phyloP scores from a whole-genome alignment of 495 filamentous ascomycete genomes.

The Clohesyomyces aquaticus region DNA sequence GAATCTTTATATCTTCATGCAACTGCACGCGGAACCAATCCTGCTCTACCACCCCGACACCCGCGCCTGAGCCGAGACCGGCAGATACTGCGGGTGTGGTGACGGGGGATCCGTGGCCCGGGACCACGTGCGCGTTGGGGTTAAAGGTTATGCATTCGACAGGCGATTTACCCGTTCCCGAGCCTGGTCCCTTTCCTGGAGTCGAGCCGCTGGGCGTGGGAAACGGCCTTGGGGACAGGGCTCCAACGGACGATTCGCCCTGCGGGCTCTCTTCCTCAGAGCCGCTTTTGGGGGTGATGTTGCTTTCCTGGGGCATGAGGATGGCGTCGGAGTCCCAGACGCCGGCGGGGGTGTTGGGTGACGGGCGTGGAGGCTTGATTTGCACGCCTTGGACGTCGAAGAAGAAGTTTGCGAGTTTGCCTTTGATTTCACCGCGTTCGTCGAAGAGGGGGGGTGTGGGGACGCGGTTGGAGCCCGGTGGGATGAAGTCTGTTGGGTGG shows the following conservation, averaged over 20 bases:
- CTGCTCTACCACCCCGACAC: too few species aligned
- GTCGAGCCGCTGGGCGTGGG: too few species aligned
- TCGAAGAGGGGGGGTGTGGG: slow-evolving; percentile 27
- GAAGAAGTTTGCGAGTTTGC: slow-evolving; percentile 27
- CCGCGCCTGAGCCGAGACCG: too few species aligned
- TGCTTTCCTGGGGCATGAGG: slow-evolving; percentile 28
- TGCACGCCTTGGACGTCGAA: slow-evolving; percentile 19
- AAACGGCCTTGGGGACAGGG: too few species aligned
- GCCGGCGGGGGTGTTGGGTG: slow-evolving; percentile 5
- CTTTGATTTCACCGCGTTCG: slow-evolving; percentile 22
- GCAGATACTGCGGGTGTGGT: too few species aligned
- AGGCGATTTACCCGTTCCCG: not conserved
- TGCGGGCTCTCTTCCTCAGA: slow-evolving; percentile 13
- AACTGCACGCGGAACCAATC: not conserved
- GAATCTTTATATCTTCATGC: not conserved
- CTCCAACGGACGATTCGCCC: not conserved
- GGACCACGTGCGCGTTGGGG: too few species aligned
- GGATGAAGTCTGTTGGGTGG: slow-evolving; percentile 20
- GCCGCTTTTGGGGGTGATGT: slow-evolving; percentile 12
- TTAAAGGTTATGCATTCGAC: not conserved
- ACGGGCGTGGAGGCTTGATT: not conserved
- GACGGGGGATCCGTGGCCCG: too few species aligned
- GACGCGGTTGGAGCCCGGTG: slow-evolving; percentile 21
- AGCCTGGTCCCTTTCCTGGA: too few species aligned
- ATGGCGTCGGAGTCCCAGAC: slow-evolving; percentile 36